Conservation (phyloP, 441 rosid species). For the Populus hybrid region DNA sequence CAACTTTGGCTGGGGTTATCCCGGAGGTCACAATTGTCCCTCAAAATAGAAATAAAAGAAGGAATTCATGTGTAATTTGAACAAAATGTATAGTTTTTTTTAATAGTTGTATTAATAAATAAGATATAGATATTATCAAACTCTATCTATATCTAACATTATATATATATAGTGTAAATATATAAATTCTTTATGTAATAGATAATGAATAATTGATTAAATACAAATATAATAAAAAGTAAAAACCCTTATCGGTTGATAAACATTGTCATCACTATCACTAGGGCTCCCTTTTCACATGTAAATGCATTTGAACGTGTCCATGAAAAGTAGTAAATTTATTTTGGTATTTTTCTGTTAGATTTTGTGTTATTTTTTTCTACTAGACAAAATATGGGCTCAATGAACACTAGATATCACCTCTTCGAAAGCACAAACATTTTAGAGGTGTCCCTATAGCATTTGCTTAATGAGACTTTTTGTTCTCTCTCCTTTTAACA, state of each 20-base stretch:
- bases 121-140: too few relatives aligned
- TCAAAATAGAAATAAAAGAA: too few relatives aligned
- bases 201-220: too few relatives aligned
- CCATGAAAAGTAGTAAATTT: conserved; percentile 40
- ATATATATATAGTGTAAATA: too few relatives aligned
- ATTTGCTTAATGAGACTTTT: neutral
- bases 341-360: conserved; percentile 40
- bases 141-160: too few relatives aligned
- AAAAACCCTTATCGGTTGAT: neutral
- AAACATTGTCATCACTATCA: neutral
- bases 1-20: neutral
- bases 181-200: too few relatives aligned
- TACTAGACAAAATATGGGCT: conserved; percentile 23
- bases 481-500: neutral
- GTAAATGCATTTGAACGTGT: neutral
- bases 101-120: neutral
- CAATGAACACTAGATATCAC: neutral
- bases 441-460: neutral
- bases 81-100: too few relatives aligned
- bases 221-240: too few relatives aligned
- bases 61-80: neutral
- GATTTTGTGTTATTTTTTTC: conserved; percentile 37
- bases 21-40: conserved; percentile 24
- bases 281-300: too few relatives aligned
- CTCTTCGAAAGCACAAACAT: neutral